phyloP scores from a whole-genome alignment of 2,329 filamentous ascomycete species.

The Drechslerella dactyloides region DNA sequence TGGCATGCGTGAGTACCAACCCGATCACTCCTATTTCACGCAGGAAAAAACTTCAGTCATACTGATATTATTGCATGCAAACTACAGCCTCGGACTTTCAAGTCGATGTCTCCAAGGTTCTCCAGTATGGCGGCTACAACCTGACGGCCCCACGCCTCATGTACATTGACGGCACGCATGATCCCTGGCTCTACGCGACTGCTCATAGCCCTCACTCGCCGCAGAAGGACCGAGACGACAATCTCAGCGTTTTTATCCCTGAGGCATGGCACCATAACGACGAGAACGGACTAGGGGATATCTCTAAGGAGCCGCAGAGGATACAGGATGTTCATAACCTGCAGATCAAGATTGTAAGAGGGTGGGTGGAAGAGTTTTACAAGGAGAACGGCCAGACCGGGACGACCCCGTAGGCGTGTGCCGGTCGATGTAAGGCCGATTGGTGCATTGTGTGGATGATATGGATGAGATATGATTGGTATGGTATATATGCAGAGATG shows the following conservation, averaged over 20 bases:
- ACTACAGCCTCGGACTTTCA: constrained; percentile 64
- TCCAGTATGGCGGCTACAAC: constrained; percentile 76
- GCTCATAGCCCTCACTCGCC: constrained; percentile 71
- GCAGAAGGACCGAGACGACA: constrained; percentile 27
- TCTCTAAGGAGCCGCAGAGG: constrained; percentile 37
- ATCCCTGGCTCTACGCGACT: constrained; percentile 79
- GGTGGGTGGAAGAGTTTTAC: constrained; percentile 38
- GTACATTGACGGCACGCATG: constrained; percentile 75
- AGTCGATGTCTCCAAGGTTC: constrained; percentile 72
- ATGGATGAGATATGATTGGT: no score
- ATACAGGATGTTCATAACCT: constrained; percentile 33
- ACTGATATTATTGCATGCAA: constrained; percentile 62
- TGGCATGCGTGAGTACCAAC: constrained; percentile 71
- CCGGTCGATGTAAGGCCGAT: no score
- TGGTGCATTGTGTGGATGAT: no score
- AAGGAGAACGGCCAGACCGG: constrained; percentile 14
- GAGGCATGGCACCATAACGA: constrained; percentile 85
- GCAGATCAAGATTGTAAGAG: constrained; percentile 27
- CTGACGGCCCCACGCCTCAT: constrained; percentile 78
- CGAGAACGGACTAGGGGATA: constrained; percentile 66
- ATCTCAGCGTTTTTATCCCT: constrained; percentile 66
- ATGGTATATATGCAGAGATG: no score
- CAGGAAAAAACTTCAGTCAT: no score
- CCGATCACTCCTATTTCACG: constrained; percentile 67
- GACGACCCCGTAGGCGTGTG: neutral